Evolutionary conservation across 2,329 filamentous ascomycete species (phyloP).

Genomic region (Aureobasidium namibiae): DNA sequence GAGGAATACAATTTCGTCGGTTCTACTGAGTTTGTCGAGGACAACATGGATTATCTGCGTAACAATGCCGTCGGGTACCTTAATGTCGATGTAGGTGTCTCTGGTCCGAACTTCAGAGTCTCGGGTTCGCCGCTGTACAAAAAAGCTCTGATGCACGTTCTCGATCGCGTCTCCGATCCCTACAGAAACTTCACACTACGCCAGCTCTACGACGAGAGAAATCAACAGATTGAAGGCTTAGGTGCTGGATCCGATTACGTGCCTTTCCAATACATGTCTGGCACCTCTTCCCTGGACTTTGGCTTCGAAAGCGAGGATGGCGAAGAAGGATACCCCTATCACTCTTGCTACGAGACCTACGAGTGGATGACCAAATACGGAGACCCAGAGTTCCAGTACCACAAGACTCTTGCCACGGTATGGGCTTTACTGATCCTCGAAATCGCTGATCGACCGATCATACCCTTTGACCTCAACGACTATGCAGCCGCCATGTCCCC

Average conservation of each 20-base stretch:
- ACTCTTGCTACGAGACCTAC: conserved; percentile 84
- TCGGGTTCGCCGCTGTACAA: conserved; percentile 74
- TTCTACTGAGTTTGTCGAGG: conserved; percentile 91
- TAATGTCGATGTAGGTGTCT: conserved; percentile 79
- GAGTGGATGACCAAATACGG: conserved; percentile 74
- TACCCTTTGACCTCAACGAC: conserved; percentile 70
- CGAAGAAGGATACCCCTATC: conserved; percentile 55
- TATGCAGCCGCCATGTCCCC: conserved; percentile 59
- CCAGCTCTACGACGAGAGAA: conserved; percentile 63
- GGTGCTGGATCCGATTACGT: conserved; percentile 76
- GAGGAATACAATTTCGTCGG: conserved; percentile 90
- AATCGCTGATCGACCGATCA: conserved; percentile 67
- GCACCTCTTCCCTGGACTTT: conserved; percentile 80
- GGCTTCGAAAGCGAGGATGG: conserved; percentile 56
- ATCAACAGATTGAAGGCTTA: conserved; percentile 56
- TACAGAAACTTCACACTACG: conserved; percentile 62
- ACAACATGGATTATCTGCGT: conserved; percentile 64
- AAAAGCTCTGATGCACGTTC: conserved; percentile 60
- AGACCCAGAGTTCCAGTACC: conserved; percentile 73
- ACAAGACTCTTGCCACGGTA: conserved; percentile 69
- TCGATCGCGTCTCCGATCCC: conserved; percentile 69
- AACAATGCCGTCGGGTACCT: conserved; percentile 76
- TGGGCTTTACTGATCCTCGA: conserved; percentile 78
- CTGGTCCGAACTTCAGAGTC: conserved; percentile 66
- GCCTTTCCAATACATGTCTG: conserved; percentile 84